Evolutionary conservation across 768 basidiomycete species (phyloP).

Genomic region (Boletus fagicola): DNA sequence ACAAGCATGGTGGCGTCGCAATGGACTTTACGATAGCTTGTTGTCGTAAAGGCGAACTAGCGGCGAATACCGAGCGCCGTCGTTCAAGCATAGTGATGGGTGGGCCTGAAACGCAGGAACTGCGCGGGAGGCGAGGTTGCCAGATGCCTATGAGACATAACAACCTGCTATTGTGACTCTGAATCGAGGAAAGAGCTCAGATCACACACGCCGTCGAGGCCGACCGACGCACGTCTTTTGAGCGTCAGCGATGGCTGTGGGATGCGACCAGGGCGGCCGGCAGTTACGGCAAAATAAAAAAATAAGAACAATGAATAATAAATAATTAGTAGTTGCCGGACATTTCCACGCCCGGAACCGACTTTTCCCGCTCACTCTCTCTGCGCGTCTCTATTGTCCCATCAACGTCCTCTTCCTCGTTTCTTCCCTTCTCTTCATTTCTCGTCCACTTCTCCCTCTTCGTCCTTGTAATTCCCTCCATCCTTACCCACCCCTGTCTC

Average conservation of each 20-base stretch:
- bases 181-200: background rate
- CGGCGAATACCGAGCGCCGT: background rate
- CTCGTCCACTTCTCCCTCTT: slow-evolving; percentile 18
- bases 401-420: slow-evolving; percentile 29
- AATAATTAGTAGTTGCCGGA: slow-evolving; percentile 20
- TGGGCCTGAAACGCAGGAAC: background rate
- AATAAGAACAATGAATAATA: slow-evolving; percentile 28
- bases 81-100: background rate
- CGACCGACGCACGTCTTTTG: background rate
- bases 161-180: background rate
- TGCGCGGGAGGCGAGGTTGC: background rate
- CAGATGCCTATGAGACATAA: background rate
- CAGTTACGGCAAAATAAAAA: slow-evolving; percentile 18
- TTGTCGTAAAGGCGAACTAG: background rate
- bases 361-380: slow-evolving; percentile 8
- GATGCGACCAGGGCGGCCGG: slow-evolving; percentile 15
- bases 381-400: slow-evolving; percentile 14
- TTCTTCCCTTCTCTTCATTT: slow-evolving; percentile 33
- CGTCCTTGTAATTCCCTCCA: slow-evolving; percentile 27
- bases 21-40: background rate
- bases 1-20: background rate
- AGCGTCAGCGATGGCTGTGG: slow-evolving; percentile 8
- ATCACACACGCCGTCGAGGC: background rate
- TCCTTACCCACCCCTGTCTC: slow-evolving; percentile 6
- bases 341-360: slow-evolving; percentile 33